Base-by-base conservation (phyloP, 108 stramenopile species). In the Nitzschia palea region DNA sequence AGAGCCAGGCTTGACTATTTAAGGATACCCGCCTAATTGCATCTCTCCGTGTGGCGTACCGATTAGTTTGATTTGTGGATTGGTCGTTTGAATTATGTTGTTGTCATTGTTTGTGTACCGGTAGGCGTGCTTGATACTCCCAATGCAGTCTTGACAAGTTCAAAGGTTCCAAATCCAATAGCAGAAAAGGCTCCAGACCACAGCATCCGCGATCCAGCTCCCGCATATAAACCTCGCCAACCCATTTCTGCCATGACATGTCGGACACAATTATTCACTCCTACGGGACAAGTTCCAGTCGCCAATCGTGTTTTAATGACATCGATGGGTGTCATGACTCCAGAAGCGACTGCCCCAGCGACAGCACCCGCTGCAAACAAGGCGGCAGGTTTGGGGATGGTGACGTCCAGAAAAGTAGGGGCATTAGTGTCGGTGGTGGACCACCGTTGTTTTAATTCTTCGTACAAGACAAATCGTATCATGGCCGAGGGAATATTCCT, bases 401-500 rank as follows among this genome's bases (percentile, higher is more conserved):
- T 30, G 32, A 31, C 51, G 36, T 47, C 27, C 1, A 55, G 40
- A 12, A 32, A 67, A 1, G 44, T 36, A 9, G 58, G 31, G 0
- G 42, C 27, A 2, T 57, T 40, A 47, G 23, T 31, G 1, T 33
- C 29, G 17, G 25, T 4, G 15, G 30, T 40, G 10, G 51, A 48
- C 67, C 68, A 66, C 22, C 9, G n/a, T 27, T 50, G 67, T 42
- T 82, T 84, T 4, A 86, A 67, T 62, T 86, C 85, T 66, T 89
- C 88, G 76, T 86, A 89, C 48, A 87, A 22, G 12, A 77, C 56
- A 71, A 89, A 89, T 22, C 88, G 82, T 25, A 89, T 51, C 36
- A 80, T 62, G 5, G 88, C 88, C 25, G 81, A 77, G 12, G 88
- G 88, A 62, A 89, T 82, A 50, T 89, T 89, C 32, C 88, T 66